phyloP scores from a whole-genome alignment of 768 basidiomycete species.

The Leucocoprinus sp. region DNA sequence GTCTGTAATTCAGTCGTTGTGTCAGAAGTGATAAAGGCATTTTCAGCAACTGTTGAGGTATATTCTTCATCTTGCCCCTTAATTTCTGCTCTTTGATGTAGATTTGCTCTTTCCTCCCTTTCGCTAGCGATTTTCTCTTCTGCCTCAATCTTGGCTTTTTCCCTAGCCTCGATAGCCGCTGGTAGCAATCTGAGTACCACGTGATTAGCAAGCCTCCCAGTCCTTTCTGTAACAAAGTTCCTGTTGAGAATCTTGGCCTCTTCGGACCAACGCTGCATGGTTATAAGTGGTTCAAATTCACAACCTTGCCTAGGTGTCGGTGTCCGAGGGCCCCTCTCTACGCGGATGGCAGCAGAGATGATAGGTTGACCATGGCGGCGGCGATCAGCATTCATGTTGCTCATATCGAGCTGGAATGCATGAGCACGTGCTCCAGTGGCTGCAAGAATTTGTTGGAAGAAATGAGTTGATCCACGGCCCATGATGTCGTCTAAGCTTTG shows the following conservation, averaged over 20 bases:
- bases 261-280: conserved; percentile 83
- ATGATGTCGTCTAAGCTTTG: conserved; percentile 78
- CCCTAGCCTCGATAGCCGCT: conserved; percentile 60
- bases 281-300: conserved; percentile 72
- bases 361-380: conserved; percentile 40
- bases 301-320: conserved; percentile 39
- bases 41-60: conserved; percentile 18
- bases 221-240: conserved; percentile 60
- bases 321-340: conserved; percentile 45
- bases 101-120: conserved; percentile 24
- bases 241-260: conserved; percentile 79
- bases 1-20: neutral
- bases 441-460: conserved; percentile 76
- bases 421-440: conserved; percentile 57
- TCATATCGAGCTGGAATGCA: conserved; percentile 71
- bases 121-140: conserved; percentile 30
- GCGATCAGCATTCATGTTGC: conserved; percentile 55
- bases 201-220: conserved; percentile 62
- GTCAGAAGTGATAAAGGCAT: neutral
- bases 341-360: conserved; percentile 50
- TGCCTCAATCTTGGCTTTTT: conserved; percentile 46
- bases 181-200: conserved; percentile 70
- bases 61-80: conserved; percentile 25
- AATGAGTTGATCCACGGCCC: conserved; percentile 71
- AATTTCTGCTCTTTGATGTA: conserved; percentile 26